Evolutionary conservation across 164 flowering plant species (phyloP).

Genomic region (Hamamelis virginiana): DNA sequence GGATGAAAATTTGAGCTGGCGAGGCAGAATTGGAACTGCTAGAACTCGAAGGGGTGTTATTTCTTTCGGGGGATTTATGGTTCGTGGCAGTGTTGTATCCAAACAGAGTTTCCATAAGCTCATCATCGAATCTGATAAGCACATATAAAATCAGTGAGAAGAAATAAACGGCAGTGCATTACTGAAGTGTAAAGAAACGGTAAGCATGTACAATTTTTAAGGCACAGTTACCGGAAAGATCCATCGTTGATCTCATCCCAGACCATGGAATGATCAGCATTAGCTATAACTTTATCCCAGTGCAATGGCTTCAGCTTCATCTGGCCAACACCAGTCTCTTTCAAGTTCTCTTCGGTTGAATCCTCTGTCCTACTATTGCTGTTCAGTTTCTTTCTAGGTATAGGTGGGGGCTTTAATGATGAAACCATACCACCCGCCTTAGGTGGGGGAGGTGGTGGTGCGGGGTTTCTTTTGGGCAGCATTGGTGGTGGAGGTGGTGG

Average conservation of each 20-base stretch:
- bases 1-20: constrained; percentile 51
- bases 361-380: constrained; percentile 14
- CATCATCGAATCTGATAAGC: constrained; percentile 63
- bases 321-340: constrained; percentile 19
- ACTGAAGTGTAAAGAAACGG: not conserved
- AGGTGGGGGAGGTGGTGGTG: constrained; percentile 35
- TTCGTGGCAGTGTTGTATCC: constrained; percentile 53
- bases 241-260: constrained; percentile 78
- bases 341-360: constrained; percentile 19
- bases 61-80: constrained; percentile 31
- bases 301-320: constrained; percentile 80
- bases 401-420: constrained; percentile 38
- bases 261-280: constrained; percentile 75
- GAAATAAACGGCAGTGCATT: not conserved
- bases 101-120: constrained; percentile 77
- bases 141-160: not conserved
- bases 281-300: constrained; percentile 82
- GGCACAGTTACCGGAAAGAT: constrained; percentile 65
- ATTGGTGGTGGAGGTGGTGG: constrained; percentile 33
- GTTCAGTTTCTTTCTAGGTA: constrained; percentile 27
- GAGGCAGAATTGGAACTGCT: constrained; percentile 20
- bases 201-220: not conserved
- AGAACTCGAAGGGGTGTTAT: constrained; percentile 13
- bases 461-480: constrained; percentile 16
- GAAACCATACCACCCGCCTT: constrained; percentile 19